phyloP scores from a whole-genome alignment of 164 flowering plant species.

The Nymphaea thermarum region DNA sequence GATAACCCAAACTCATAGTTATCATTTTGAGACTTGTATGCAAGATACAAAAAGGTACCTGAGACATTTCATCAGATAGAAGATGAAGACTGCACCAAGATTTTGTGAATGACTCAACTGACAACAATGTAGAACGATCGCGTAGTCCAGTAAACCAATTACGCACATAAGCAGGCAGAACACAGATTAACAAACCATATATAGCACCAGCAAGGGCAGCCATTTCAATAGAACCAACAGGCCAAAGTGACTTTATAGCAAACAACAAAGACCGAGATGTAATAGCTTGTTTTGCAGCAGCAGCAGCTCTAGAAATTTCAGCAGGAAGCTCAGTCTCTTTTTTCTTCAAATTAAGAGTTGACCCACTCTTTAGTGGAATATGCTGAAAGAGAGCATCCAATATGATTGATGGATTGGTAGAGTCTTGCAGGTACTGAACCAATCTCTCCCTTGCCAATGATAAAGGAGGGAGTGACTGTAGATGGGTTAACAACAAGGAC shows the following conservation, averaged over 20 bases:
- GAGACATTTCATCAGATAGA: constrained; percentile 71
- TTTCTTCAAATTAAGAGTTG: constrained; percentile 34
- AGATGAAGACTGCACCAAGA: constrained; percentile 82
- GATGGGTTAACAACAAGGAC: constrained; percentile 71
- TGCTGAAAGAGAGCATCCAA: constrained; percentile 81
- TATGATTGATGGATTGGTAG: constrained; percentile 38
- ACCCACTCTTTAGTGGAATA: constrained; percentile 53
- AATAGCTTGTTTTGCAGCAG: constrained; percentile 64
- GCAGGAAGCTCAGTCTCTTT: constrained; percentile 53
- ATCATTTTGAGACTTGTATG: too few relatives aligned
- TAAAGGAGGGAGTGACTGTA: constrained; percentile 56
- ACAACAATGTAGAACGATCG: constrained; percentile 58
- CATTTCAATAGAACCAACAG: constrained; percentile 44
- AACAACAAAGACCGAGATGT: constrained; percentile 46
- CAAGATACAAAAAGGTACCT: constrained; percentile 29
- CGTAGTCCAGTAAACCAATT: constrained; percentile 79
- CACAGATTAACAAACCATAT: constrained; percentile 75
- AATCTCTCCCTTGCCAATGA: constrained; percentile 57
- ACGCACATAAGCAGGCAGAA: constrained; percentile 92
- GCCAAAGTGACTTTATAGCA: constrained; percentile 71
- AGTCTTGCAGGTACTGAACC: constrained; percentile 62
- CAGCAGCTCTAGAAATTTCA: constrained; percentile 42
- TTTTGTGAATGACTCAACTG: constrained; percentile 71
- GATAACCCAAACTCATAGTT: too few relatives aligned
- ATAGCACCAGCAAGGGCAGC: constrained; percentile 81